Base-by-base conservation (phyloP, 2,329 filamentous ascomycete species). In the Penicillium sclerotiorum region DNA sequence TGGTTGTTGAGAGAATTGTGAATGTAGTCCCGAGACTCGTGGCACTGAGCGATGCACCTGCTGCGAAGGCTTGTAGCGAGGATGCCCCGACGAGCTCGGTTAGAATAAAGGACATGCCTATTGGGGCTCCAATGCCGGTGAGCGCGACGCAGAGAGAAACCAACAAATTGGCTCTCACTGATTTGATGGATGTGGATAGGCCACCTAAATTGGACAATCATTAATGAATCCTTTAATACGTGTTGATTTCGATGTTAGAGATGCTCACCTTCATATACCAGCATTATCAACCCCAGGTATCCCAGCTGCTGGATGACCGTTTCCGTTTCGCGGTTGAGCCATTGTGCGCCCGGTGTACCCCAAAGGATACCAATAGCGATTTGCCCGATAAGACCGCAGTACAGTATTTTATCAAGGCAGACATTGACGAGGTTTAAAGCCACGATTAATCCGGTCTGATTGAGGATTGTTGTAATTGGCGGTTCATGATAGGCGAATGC, bases 1-100 rank as follows among this genome's bases (percentile, higher is more conserved):
- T 76, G 2, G 83, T 84, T 8, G 89, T 86, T 0, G 79, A 81
- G 0, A 87, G 69, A 3, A 87, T 78, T 0, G 82, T 80, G 56
- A 87, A 86, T 0, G 83, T 87, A 0, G 88, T 92, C 5, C 88
- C 88, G 0, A 92, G 73, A 48, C 84, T 88, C 1, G 88, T 93
- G 1, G 87, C 87, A 59, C 85, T 89, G 0, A 92, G 73, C 0
- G 88, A 84, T 2, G 88, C 87, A 8, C 88, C 88, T 0, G 87
- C 84, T 1, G 87, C 81, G 61, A 92, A 93, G 0, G 82, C 80
- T 62, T 90, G 84, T 0, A 88, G 59, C 0, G 74, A 69, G 1
- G 77, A 78, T 0, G 83, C 79, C 13, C 35, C 41, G 1, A 78
- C 67, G 3, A 88, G 64, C 0, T 69, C 65, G 11, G 69, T 72